Evolutionary conservation across 1,139 yeast species (phyloP).

Genomic region (Blastobotrys niveus): DNA sequence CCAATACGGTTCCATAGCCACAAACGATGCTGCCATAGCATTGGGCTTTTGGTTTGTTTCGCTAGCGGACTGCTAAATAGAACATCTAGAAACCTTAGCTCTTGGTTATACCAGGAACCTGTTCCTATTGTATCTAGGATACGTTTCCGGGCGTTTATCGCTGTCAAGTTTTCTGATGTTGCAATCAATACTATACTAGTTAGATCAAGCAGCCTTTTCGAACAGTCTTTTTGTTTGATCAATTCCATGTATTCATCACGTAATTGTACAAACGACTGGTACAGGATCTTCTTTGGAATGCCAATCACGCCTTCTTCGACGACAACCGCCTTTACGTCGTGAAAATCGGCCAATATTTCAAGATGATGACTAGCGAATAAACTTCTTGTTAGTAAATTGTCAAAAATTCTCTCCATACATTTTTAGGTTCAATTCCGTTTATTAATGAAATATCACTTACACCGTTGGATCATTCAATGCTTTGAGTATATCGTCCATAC

Average conservation of each 20-base stretch:
- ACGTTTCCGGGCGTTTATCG: constrained; percentile 32
- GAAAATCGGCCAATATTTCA: too few species aligned
- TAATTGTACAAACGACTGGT: constrained; percentile 17
- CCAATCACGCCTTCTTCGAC: constrained; percentile 30
- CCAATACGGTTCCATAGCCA: constrained; percentile 25
- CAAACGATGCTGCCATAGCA: constrained; percentile 37
- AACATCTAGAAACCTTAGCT: constrained; percentile 28
- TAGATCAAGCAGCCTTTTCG: background rate
- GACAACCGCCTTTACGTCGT: constrained; percentile 13
- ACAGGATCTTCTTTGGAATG: constrained; percentile 24
- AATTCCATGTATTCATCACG: constrained; percentile 15
- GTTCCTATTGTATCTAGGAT: constrained; percentile 8
- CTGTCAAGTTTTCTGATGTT: constrained; percentile 34
- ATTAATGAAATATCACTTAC: too few species aligned
- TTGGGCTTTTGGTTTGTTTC: constrained; percentile 37
- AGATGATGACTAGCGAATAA: too few species aligned
- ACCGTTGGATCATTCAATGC: background rate
- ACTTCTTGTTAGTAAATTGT: background rate
- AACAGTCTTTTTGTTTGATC: background rate
- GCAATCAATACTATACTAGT: constrained; percentile 5
- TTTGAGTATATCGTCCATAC: background rate
- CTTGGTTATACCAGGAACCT: constrained; percentile 23
- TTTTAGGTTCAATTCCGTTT: too few species aligned
- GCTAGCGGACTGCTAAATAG: constrained; percentile 33
- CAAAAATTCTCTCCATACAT: background rate